Base-by-base conservation (phyloP, 2,329 filamentous ascomycete genomes). In the Fusarium incarnatum region DNA sequence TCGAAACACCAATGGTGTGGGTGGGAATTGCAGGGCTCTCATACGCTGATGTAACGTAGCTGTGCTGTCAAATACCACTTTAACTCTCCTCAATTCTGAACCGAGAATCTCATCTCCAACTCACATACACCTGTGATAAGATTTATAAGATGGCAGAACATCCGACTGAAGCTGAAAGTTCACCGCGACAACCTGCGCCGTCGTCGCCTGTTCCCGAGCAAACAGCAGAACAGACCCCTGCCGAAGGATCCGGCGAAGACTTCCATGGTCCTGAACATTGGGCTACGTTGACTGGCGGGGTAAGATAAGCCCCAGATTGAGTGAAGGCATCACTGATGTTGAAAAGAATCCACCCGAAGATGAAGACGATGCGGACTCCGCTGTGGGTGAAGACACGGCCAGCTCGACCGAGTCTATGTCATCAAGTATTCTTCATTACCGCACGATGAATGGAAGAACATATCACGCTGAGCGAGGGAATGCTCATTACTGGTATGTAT, bases 371-470 rank as follows among this genome's bases (percentile, higher is more conserved):
- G 50, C 16, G 15, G 71, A 73, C 12, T 73, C 71, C 2, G 67
- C 71, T 11, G 27, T 73, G 4, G 68, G 71, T 0, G 62, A 56
- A 2, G 71, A 73, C 7, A 44, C 8, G 4, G 67, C 49, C 2
- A 74, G 64, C 32, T 75, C 73, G 2, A 75, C 73, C 1, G 60
- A 62, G n/a, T 74, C 73, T 4, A 70, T 75, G 20, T 61, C 71
- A 7, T 71, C 70, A 1, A 74, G 67, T 13, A 73, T 75, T 3
- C 69, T 75, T 2, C 65, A 62, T 2, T 75, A 73, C n/a, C 57
- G 73, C 2, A 69, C 63, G 4, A 72, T 75, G 2, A 56, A 75
- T 2, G 73, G 73, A 5, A 60, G 72, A 12, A 73, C 73, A 2
- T 75, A 73, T 18, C 73, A 75, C n/a, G 59, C 68, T 8, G 70